Conservation (phyloP, 2,329 filamentous ascomycete species). For the Diaporthe eres region DNA sequence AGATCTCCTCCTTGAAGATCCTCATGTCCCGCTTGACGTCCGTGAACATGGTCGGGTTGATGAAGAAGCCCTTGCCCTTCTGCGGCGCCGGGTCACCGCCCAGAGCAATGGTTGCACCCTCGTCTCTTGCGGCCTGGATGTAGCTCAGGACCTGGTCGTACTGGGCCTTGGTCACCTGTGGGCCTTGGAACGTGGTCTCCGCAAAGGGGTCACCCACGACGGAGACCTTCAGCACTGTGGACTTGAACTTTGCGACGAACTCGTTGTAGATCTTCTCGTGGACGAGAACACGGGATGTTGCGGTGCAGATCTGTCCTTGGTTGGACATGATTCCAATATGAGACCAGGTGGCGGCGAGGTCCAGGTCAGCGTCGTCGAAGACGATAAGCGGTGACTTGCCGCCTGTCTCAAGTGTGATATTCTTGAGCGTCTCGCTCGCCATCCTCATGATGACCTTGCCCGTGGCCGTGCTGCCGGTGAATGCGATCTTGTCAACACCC, state of each 20-base stretch:
- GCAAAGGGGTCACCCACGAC: conserved; percentile 77
- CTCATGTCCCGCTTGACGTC: conserved; percentile 53
- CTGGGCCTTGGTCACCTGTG: conserved; percentile 77
- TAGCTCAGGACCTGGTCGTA: conserved; percentile 77
- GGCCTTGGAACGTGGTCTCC: conserved; percentile 78
- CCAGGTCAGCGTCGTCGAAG: conserved; percentile 74
- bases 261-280: conserved; percentile 70
- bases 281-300: conserved; percentile 72
- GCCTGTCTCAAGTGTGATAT: conserved; percentile 74
- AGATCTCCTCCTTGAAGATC: conserved; percentile 55
- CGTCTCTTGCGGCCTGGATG: conserved; percentile 75
- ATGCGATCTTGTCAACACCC: conserved; percentile 78
- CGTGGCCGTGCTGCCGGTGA: conserved; percentile 79
- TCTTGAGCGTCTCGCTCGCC: conserved; percentile 73
- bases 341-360: conserved; percentile 71
- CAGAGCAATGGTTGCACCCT: conserved; percentile 73
- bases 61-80: conserved; percentile 60
- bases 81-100: conserved; percentile 72
- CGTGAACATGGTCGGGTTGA: conserved; percentile 54
- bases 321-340: conserved; percentile 66
- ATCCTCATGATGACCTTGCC: conserved; percentile 81
- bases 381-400: conserved; percentile 73
- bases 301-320: conserved; percentile 73
- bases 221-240: conserved; percentile 68
- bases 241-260: conserved; percentile 75